Base-by-base conservation (phyloP, 805 yeast genomes). In the Kodamaea hsintzibuensis region DNA sequence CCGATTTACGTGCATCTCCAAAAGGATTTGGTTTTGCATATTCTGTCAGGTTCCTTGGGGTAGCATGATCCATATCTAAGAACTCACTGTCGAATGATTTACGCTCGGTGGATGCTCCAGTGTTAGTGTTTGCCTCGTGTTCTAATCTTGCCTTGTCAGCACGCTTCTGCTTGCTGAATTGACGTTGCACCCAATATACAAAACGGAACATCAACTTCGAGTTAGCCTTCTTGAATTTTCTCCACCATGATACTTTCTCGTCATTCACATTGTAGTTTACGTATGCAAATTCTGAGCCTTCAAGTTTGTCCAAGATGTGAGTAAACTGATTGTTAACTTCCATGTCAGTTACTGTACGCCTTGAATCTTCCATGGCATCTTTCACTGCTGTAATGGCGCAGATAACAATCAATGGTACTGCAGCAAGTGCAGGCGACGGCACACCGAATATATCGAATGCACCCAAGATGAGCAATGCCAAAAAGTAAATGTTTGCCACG, bases 401-500 rank as follows among this genome's bases (percentile, higher is more conserved):
- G 70, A 89, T 88, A 44, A 86, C 93, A 68, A 88, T 84, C 66
- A 89, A 78, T 1, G 96, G 96, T 30, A 87, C 93, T 5, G 89
- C 85, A 8, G 88, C 79, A 48, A 89, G 65, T 1, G 83, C 89
- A 0, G 96, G 96, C 55, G 80, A 82, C 2, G 91, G 87, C 30
- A 89, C 96, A 66, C 96, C 96, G 67, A 89, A 89, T 40, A 89
- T 85, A n/a, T 62, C 59, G 53, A 66, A 66, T 1, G 82, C 88
- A 56, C 97, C 97, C 57, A 93, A 72, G 59, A 93, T 85, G 63
- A 86, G 86, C 72, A 90, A 76, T 37, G 84, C 74, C 62, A 93
- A 74, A 79, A 93, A 93, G 74, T 91, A 93, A 49, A 90, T 75
- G 71, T 93, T 93, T 44, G 99, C 99, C 57, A 92, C 82, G 68